Evolutionary conservation across 352 stramenopile species (phyloP).

Genomic region (Phytophthora foliorum): DNA sequence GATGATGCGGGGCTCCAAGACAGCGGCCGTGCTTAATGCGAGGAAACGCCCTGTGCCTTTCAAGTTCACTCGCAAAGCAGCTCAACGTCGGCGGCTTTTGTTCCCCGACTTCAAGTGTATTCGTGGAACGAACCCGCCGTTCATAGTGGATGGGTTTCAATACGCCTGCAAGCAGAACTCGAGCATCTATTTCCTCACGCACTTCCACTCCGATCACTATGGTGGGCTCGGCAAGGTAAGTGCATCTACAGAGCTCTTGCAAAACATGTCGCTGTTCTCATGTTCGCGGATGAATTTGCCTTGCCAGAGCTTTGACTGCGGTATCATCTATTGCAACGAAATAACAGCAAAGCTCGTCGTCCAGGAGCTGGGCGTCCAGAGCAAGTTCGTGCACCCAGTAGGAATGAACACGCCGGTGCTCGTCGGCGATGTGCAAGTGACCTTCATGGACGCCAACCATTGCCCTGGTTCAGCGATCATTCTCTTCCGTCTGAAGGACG

Average conservation of each 20-base stretch:
- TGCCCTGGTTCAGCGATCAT: slow-evolving; percentile 97
- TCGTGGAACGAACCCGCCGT: slow-evolving; percentile 74
- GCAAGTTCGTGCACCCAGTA: slow-evolving; percentile 93
- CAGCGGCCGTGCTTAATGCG: slow-evolving; percentile 51
- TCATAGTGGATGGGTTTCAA: slow-evolving; percentile 91
- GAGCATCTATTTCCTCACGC: slow-evolving; percentile 96
- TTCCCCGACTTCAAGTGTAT: slow-evolving; percentile 89
- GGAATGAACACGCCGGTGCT: slow-evolving; percentile 90
- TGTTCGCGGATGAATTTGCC: not conserved
- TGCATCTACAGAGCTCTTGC: not conserved
- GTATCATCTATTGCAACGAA: slow-evolving; percentile 97
- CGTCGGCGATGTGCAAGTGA: slow-evolving; percentile 92
- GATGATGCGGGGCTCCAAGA: slow-evolving; percentile 85
- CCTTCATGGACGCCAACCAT: slow-evolving; percentile 97
- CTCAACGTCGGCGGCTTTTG: slow-evolving; percentile 26
- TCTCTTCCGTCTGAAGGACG: slow-evolving; percentile 90
- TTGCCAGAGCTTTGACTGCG: slow-evolving; percentile 84
- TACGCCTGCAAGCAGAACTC: slow-evolving; percentile 80
- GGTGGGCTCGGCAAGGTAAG: slow-evolving; percentile 85
- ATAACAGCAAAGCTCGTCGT: slow-evolving; percentile 93
- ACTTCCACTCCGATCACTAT: slow-evolving; percentile 99
- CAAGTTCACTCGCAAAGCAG: slow-evolving; percentile 40
- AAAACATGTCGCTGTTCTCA: not conserved
- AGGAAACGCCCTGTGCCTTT: slow-evolving; percentile 40
- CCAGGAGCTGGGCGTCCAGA: slow-evolving; percentile 92